Evolutionary conservation across 2,329 filamentous ascomycete species (phyloP).

Genomic region (Daldinia sp.): DNA sequence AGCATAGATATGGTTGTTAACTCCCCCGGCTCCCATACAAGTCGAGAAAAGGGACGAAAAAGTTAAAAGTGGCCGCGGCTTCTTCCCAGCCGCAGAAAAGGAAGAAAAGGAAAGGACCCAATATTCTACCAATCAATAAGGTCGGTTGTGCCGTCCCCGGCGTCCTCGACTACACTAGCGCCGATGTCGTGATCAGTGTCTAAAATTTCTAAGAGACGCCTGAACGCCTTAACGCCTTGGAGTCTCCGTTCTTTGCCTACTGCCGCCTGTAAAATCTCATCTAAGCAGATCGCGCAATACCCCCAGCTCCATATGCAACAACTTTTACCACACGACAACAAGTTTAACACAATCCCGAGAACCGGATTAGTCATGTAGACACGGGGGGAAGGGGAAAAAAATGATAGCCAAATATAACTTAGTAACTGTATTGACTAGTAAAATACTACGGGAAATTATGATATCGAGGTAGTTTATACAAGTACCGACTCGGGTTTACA

Average conservation of each 20-base stretch:
- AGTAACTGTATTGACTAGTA: conserved; percentile 8
- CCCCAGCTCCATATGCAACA: conserved; percentile 37
- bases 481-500: conserved; percentile 20
- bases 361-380: conserved; percentile 42
- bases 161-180: conserved; percentile 50
- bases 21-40: no score
- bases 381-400: background rate
- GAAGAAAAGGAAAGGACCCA: conserved; percentile 30
- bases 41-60: no score
- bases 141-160: conserved; percentile 42
- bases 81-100: conserved; percentile 30
- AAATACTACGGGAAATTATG: conserved; percentile 15
- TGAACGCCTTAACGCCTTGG: conserved; percentile 18
- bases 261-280: conserved; percentile 36
- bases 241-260: background rate
- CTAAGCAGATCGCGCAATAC: conserved; percentile 42
- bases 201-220: conserved; percentile 48
- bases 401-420: conserved; percentile 21
- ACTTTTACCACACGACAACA: conserved; percentile 15
- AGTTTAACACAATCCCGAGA: conserved; percentile 33
- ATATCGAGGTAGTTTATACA: conserved; percentile 8
- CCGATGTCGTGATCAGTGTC: conserved; percentile 55
- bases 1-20: background rate
- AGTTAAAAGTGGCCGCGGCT: conserved; percentile 7
- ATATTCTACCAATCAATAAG: conserved; percentile 47